These are phyloP conservation scores for Diaporthe vexans DNA, from an alignment of 2,329 filamentous ascomycete species.

Conservation along the genomic window DNA sequence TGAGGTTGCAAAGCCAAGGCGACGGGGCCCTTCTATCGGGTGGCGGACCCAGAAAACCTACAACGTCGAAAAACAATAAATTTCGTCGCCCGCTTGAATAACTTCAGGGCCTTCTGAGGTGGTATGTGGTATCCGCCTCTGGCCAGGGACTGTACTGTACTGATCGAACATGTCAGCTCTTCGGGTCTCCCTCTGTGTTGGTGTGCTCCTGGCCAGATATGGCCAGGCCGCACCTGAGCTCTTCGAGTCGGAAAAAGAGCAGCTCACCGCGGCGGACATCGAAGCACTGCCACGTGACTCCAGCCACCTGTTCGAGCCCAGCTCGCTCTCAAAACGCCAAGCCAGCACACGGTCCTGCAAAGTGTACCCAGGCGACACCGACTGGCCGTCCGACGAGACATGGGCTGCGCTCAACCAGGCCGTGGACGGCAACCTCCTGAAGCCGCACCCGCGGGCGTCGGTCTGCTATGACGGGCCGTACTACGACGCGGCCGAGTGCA, in stretches of 20 bases:
- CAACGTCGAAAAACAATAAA: constrained; percentile 1
- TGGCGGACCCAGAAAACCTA: background rate
- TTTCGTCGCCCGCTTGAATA: too few relatives aligned
- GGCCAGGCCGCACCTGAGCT: constrained; percentile 7
- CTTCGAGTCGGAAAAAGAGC: constrained; percentile 19
- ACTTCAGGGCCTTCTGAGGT: background rate
- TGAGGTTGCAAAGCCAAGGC: constrained; percentile 31
- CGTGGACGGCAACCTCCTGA: constrained; percentile 50
- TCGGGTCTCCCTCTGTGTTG: background rate
- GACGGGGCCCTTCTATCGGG: background rate
- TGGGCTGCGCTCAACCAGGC: constrained; percentile 51
- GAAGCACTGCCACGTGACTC: background rate
- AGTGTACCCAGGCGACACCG: constrained; percentile 47
- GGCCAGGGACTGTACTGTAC: background rate
- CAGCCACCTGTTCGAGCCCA: constrained; percentile 16
- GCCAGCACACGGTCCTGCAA: constrained; percentile 44
- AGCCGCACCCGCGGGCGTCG: constrained; percentile 49
- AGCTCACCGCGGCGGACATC: constrained; percentile 15
- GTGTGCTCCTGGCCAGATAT: background rate
- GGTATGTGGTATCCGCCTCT: background rate
- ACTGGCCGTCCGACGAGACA: constrained; percentile 50
- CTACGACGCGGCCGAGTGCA: constrained; percentile 48
- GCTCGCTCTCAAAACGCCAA: background rate
- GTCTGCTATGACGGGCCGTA: constrained; percentile 50
- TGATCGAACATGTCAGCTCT: background rate